Conservation (phyloP, 116 monocot species). For the Phalaenopsis hybrid region DNA sequence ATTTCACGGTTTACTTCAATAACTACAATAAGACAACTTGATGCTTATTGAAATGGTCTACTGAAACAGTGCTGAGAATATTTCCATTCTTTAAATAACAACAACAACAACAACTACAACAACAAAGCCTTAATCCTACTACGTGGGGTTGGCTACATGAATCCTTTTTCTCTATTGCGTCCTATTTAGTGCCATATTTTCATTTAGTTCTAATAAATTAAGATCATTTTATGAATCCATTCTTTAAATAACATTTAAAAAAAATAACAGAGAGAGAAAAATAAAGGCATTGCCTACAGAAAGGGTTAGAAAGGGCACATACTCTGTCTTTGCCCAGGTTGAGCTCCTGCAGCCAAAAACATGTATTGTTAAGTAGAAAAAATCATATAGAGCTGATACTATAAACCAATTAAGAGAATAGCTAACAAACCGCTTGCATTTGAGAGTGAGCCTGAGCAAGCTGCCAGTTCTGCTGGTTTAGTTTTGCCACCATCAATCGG, state of each 20-base stretch:
- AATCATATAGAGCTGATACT: not conserved
- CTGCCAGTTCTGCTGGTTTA: conserved; percentile 57
- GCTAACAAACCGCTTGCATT: conserved; percentile 45
- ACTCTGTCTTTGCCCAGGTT: conserved; percentile 60
- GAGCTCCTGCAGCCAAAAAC: conserved; percentile 50
- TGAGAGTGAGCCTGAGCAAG: conserved; percentile 63
- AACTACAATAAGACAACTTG: not conserved
- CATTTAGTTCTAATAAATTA: no score
- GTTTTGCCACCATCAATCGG: conserved; percentile 24
- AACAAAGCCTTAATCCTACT: no score
- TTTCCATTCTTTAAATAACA: not conserved
- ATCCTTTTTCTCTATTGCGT: no score
- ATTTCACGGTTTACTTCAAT: not conserved
- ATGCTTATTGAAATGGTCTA: not conserved
- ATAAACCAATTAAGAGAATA: not conserved
- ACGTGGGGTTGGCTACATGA: no score
- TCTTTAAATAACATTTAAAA: not conserved
- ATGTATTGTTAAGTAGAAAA: not conserved
- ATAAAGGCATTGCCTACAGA: not conserved
- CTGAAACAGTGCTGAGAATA: not conserved
- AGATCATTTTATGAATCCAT: no score
- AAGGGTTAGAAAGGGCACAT: conserved; percentile 4
- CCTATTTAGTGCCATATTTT: no score
- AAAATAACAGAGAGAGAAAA: not conserved
- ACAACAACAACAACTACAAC: no score